Conservation (phyloP, 179 eudicot species). For the Beta lomatogona region DNA sequence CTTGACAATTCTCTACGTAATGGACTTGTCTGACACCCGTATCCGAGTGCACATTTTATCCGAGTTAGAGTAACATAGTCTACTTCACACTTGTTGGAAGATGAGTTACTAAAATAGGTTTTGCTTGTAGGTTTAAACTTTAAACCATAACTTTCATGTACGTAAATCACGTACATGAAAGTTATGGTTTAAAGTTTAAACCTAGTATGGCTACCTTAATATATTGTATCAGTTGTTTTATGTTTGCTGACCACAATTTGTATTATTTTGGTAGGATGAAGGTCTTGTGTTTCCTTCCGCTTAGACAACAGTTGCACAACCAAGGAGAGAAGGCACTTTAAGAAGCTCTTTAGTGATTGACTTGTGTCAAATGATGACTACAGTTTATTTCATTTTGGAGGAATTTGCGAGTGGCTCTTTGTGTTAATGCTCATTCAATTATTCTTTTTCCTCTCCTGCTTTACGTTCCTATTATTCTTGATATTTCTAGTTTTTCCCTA, state of each 20-base stretch:
- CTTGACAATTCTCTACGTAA: too few species aligned
- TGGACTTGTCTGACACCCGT: too few species aligned
- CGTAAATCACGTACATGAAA: too few species aligned
- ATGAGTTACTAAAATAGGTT: too few species aligned
- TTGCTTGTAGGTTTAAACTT: too few species aligned
- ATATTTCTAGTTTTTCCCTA: not conserved
- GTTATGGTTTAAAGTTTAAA: too few species aligned
- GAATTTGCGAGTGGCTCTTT: not conserved
- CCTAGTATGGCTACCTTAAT: too few species aligned
- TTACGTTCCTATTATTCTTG: not conserved
- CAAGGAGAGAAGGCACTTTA: conserved; percentile 44
- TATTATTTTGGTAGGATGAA: conserved; percentile 50
- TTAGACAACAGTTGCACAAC: conserved; percentile 34
- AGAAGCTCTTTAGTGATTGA: conserved; percentile 13
- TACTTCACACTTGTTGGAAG: too few species aligned
- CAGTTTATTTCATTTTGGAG: not conserved
- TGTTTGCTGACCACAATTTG: not conserved
- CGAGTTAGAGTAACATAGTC: too few species aligned
- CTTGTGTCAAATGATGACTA: not conserved
- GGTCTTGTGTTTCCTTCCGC: conserved; percentile 53
- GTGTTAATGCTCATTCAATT: not conserved
- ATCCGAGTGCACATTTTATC: too few species aligned
- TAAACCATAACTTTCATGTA: too few species aligned
- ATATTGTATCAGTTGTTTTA: not conserved
- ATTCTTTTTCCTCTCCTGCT: not conserved